A percentile compares a stretch with the other conserved stretches of the same genome.
These are phyloP conservation scores for Paraconiothyrium sp. DNA, from an alignment of 2,329 filamentous ascomycete species.

Conservation along the genomic window DNA sequence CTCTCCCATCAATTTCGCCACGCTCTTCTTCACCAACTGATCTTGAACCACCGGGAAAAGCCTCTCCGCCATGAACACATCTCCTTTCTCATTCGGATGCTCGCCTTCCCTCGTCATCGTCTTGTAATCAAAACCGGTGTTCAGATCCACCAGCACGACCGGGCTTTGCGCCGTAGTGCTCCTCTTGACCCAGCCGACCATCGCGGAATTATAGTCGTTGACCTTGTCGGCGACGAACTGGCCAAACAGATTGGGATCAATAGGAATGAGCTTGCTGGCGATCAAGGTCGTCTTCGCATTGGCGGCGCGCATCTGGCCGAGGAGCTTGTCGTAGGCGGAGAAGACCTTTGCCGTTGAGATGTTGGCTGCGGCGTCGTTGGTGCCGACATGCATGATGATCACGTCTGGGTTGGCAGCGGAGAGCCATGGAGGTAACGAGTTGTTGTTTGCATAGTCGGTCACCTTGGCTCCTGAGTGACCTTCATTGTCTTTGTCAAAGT, in stretches of 20 bases:
- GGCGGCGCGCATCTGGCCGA: constrained; percentile 54
- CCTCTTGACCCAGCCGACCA: constrained; percentile 25
- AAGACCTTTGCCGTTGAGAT: constrained; percentile 45
- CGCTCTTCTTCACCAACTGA: constrained; percentile 3
- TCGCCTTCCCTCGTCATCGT: constrained; percentile 46
- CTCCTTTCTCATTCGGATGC: constrained; percentile 44
- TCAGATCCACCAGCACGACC: constrained; percentile 43
- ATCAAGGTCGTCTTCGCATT: constrained; percentile 54
- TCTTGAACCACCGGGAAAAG: constrained; percentile 34
- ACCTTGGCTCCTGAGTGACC: constrained; percentile 56
- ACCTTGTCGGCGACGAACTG: constrained; percentile 28
- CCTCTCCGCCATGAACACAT: constrained; percentile 41
- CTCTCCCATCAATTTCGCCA: constrained; percentile 1
- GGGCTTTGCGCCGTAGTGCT: constrained; percentile 31
- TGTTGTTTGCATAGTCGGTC: constrained; percentile 51
- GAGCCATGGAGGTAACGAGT: constrained; percentile 53
- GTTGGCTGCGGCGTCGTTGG: constrained; percentile 54
- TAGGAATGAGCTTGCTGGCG: constrained; percentile 31
- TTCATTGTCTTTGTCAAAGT: constrained; percentile 57
- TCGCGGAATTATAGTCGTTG: constrained; percentile 28
- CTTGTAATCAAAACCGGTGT: constrained; percentile 37
- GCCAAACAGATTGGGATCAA: constrained; percentile 38
- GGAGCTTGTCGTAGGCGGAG: constrained; percentile 50
- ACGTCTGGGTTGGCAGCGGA: constrained; percentile 52
- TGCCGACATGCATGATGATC: constrained; percentile 59